Percentiles rank a stretch among this genome's conserved stretches.
Evolutionary conservation across 768 basidiomycete species (phyloP).

Genomic region (Lyophyllum decastes): DNA sequence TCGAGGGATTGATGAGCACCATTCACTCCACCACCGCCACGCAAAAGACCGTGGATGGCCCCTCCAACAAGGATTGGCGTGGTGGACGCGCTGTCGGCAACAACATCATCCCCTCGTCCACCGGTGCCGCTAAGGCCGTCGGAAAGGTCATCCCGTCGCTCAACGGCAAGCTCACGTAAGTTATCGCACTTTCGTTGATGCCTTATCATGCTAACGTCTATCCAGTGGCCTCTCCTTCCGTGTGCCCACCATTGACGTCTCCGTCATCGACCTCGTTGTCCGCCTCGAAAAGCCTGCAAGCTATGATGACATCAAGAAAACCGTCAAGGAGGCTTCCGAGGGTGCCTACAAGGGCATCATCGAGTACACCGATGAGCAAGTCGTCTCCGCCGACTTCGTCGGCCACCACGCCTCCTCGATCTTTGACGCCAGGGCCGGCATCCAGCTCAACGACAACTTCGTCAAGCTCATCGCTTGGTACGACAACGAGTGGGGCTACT

Average conservation of each 20-base stretch:
- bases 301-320: constrained; percentile 91
- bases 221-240: constrained; percentile 92
- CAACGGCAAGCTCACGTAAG: constrained; percentile 97
- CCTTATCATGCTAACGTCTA: background rate
- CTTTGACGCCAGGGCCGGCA: constrained; percentile 94
- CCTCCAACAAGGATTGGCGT: constrained; percentile 96
- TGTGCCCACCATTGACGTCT: constrained; percentile 94
- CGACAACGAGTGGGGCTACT: constrained; percentile 96
- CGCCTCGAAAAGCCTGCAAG: constrained; percentile 83
- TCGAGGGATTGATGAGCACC: constrained; percentile 98
- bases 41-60: constrained; percentile 93
- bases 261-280: constrained; percentile 96
- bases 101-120: constrained; percentile 99
- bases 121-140: constrained; percentile 98
- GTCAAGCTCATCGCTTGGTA: constrained; percentile 98
- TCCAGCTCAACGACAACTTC: constrained; percentile 88
- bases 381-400: constrained; percentile 94
- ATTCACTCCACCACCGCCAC: constrained; percentile 97
- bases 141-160: constrained; percentile 96
- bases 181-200: constrained; percentile 9
- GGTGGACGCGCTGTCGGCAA: constrained; percentile 93
- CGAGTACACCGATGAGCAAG: constrained; percentile 89
- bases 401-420: constrained; percentile 80
- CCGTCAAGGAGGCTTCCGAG: constrained; percentile 77
- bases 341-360: constrained; percentile 72